Conservation (phyloP, 83 land plant genomes). For the Picea mariana region DNA sequence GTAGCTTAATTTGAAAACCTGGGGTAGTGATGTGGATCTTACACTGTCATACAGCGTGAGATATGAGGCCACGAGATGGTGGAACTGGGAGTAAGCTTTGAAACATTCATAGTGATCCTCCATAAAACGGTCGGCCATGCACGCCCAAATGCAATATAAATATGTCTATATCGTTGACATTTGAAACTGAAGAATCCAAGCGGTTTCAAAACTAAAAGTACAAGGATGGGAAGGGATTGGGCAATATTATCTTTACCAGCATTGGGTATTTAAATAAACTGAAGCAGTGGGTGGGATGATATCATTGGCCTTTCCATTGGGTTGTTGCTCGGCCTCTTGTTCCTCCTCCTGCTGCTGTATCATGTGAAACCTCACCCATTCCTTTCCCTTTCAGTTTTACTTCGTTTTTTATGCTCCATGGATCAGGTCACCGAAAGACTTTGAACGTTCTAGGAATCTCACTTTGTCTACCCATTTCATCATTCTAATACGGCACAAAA, state of each 20-base stretch:
- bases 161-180: neutral
- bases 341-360: neutral
- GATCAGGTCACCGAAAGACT: too few species aligned
- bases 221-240: too few species aligned
- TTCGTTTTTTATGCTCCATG: too few species aligned
- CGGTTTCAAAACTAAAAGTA: neutral
- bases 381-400: too few species aligned
- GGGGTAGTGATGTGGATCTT: neutral
- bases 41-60: conserved; percentile 54
- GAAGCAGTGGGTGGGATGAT: conserved; percentile 32
- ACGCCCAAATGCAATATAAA: neutral
- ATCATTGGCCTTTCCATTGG: conserved; percentile 5
- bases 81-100: conserved; percentile 90
- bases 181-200: neutral
- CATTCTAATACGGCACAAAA: too few species aligned
- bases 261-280: conserved; percentile 43
- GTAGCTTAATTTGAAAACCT: too few species aligned
- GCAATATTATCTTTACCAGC: conserved; percentile 32
- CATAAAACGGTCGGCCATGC: conserved; percentile 76
- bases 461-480: too few species aligned
- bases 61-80: conserved; percentile 55
- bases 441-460: too few species aligned
- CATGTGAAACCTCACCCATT: too few species aligned
- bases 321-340: conserved; percentile 1
- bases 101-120: conserved; percentile 95